Conservation (phyloP, 129 eudicot species). For the Chrysanthemum makinoi region DNA sequence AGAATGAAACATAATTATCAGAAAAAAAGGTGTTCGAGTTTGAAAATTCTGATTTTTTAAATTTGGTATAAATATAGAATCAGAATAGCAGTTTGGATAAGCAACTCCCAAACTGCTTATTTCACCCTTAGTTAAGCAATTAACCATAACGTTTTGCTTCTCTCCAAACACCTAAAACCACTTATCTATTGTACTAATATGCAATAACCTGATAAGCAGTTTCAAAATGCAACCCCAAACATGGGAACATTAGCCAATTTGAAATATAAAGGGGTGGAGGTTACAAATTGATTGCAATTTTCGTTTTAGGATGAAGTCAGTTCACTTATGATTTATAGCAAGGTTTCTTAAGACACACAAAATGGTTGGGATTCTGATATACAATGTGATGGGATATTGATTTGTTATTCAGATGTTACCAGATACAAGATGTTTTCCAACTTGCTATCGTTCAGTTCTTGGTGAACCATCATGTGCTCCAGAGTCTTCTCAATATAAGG, state of each 20-base stretch:
- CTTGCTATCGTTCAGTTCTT: slow-evolving; percentile 33
- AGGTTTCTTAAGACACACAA: too few species aligned
- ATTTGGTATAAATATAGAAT: too few species aligned
- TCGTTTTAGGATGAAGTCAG: not conserved
- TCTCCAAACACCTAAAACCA: too few species aligned
- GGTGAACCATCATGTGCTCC: slow-evolving; percentile 45
- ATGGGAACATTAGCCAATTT: not conserved
- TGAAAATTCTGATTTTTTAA: too few species aligned
- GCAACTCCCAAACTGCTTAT: too few species aligned
- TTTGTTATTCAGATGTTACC: slow-evolving; percentile 54
- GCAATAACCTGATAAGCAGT: too few species aligned
- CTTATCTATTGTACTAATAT: too few species aligned
- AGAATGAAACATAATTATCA: too few species aligned
- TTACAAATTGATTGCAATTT: not conserved
- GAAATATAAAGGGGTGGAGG: not conserved
- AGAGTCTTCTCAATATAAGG: slow-evolving; percentile 55
- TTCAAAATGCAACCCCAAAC: not conserved
- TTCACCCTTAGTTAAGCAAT: too few species aligned
- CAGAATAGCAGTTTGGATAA: too few species aligned
- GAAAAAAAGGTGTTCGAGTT: too few species aligned
- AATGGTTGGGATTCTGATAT: not conserved
- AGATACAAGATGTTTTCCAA: slow-evolving; percentile 44
- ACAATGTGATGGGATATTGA: not conserved
- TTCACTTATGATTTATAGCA: not conserved
- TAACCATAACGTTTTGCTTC: too few species aligned